Conservation (phyloP, 805 yeast genomes). For the Suhomyces sp. region DNA sequence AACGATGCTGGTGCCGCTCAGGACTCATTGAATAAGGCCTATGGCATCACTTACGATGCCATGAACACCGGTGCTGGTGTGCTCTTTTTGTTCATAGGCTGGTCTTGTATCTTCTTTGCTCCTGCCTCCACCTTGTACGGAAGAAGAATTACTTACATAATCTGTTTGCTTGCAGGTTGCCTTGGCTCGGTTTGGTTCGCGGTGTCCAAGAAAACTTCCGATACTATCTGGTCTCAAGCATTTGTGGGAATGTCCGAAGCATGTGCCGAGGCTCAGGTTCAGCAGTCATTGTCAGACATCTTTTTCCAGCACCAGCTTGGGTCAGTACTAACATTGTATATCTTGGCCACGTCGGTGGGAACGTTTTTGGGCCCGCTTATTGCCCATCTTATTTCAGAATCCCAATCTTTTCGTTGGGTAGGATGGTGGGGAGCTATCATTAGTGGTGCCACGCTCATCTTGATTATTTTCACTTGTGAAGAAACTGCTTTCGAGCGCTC, state of each 20-base stretch:
- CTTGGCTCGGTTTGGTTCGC: constrained; percentile 49
- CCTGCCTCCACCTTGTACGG: constrained; percentile 47
- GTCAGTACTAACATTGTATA: constrained; percentile 50
- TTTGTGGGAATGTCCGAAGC: constrained; percentile 40
- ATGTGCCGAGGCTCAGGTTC: constrained; percentile 45
- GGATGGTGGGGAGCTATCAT: constrained; percentile 47
- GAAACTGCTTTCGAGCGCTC: constrained; percentile 50
- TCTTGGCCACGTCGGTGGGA: constrained; percentile 51
- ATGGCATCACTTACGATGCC: constrained; percentile 43
- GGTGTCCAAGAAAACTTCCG: constrained; percentile 29
- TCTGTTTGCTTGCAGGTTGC: constrained; percentile 39
- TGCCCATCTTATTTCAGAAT: constrained; percentile 54
- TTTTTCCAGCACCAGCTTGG: constrained; percentile 47
- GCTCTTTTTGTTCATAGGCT: constrained; percentile 43
- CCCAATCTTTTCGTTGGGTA: constrained; percentile 53
- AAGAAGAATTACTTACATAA: constrained; percentile 40
- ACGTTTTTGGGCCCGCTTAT: constrained; percentile 58
- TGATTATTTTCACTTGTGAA: constrained; percentile 48
- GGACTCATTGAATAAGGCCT: constrained; percentile 40
- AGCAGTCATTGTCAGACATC: constrained; percentile 35
- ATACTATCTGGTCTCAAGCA: constrained; percentile 47
- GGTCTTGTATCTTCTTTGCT: constrained; percentile 43
- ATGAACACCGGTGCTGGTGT: constrained; percentile 52
- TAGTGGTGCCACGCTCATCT: constrained; percentile 40
- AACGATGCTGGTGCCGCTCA: constrained; percentile 50